Conservation (phyloP, 2,329 filamentous ascomycete species). For the Aspergillus pseudoviridinutans region DNA sequence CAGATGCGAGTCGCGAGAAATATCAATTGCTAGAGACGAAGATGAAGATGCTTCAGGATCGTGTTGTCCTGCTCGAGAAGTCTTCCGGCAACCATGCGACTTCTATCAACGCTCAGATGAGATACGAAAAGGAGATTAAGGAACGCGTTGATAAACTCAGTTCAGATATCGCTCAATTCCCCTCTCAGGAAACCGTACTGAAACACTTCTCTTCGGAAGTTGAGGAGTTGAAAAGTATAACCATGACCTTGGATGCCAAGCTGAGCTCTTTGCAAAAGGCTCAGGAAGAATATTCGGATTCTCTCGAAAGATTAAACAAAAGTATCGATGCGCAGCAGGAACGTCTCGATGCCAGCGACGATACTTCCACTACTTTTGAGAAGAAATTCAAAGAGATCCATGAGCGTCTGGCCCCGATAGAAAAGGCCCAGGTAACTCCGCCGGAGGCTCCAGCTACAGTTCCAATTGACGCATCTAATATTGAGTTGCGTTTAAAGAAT, state of each 20-base stretch:
- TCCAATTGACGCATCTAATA: neutral
- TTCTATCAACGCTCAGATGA: conserved; percentile 1
- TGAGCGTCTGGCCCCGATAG: neutral
- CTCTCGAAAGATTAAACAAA: conserved; percentile 1
- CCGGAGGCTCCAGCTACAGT: neutral
- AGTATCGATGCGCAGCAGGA: conserved; percentile 4
- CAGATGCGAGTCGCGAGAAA: neutral
- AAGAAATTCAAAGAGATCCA: neutral
- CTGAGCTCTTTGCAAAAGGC: conserved; percentile 2
- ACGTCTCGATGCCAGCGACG: neutral
- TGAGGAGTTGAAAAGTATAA: conserved; percentile 2
- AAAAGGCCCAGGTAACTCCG: neutral
- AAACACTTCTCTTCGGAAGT: neutral
- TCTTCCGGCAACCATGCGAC: neutral
- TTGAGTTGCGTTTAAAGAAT: neutral
- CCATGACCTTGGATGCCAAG: neutral
- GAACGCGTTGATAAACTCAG: neutral
- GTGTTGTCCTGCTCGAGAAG: neutral
- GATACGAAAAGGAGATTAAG: neutral
- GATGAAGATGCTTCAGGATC: conserved; percentile 3
- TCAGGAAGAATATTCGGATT: conserved; percentile 1
- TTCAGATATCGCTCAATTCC: neutral
- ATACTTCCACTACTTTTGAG: neutral
- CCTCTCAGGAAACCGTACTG: neutral
- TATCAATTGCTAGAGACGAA: neutral